Evolutionary conservation across 1,284 basidiomycete genomes (phyloP).

Genomic region (Sanghuangporus sanghuang): DNA sequence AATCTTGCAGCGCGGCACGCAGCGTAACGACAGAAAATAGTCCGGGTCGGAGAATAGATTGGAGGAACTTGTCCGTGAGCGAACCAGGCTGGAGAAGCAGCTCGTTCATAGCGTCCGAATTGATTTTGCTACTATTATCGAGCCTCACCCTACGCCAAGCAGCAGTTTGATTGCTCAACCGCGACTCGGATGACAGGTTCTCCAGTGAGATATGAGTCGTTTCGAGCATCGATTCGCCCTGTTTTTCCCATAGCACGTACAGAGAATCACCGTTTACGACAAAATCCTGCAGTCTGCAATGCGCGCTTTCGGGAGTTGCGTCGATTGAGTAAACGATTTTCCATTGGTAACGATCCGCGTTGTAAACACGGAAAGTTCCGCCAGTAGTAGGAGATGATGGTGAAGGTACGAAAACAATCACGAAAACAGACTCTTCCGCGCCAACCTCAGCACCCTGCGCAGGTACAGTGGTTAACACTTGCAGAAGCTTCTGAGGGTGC

Average conservation of each 20-base stretch:
- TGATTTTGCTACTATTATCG: constrained; percentile 66
- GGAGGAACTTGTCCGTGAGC: constrained; percentile 72
- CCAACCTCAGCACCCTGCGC: constrained; percentile 41
- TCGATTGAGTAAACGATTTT: constrained; percentile 50
- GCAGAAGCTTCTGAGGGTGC: constrained; percentile 55
- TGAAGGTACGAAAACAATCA: constrained; percentile 65
- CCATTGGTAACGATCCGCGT: constrained; percentile 49
- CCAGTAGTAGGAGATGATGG: constrained; percentile 55
- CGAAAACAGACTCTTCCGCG: constrained; percentile 22
- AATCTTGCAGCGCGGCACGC: constrained; percentile 75
- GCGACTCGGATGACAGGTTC: constrained; percentile 15
- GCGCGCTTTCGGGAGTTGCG: constrained; percentile 51
- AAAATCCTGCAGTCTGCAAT: constrained; percentile 75
- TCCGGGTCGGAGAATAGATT: constrained; percentile 80
- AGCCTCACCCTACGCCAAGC: constrained; percentile 54
- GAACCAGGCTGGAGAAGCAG: constrained; percentile 68
- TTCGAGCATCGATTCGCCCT: constrained; percentile 70
- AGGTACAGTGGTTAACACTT: constrained; percentile 42
- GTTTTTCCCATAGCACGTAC: constrained; percentile 70
- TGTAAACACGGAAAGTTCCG: constrained; percentile 64
- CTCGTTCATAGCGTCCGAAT: constrained; percentile 84
- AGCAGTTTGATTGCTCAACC: constrained; percentile 24
- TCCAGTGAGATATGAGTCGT: constrained; percentile 39
- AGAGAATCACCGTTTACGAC: constrained; percentile 46
- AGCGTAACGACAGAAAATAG: constrained; percentile 82